Evolutionary conservation across 176 grass and related monocot genomes (phyloP), one percentile per base, ranked within the genome.

Genomic region (Phragmites australis): DNA sequence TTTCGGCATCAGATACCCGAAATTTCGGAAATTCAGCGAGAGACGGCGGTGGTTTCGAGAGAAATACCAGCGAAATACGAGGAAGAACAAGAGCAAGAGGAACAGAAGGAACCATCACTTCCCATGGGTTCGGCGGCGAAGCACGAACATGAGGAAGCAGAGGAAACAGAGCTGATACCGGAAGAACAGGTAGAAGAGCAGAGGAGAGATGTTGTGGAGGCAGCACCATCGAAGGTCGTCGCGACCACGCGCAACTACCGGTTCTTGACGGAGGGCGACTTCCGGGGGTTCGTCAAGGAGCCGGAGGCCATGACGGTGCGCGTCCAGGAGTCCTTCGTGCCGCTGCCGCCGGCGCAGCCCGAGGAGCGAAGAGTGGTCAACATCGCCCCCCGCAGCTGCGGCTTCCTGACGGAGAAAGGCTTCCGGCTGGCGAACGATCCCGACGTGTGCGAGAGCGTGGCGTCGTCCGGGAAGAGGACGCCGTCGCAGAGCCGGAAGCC

Each of bases 261-360:
- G 40, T 83, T 93, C 83, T 44, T 86, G 32, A 80, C 96, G 17
- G 95, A 89, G 65, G 89, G 87, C 23, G 87, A 94, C 84, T 94
- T 94, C 68, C 85, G 81, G 1, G 90, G 90, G 1, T 94, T 98
- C 76, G 40, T 98, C 46, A 65, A 72, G 83, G 70, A 90, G 62
- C 92, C 90, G 39, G 92, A 89, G 77, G 74, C 77, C 85, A 83
- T 94, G 84, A 94, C 85, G 50, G 84, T 90, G 63, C 75, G 77
- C 87, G 78, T 93, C 17, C 65, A 93, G 44, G 90, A 98, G 55
- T 78, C 90, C 29, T 83, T 80, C 70, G 47, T 69, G 41, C 73
- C 85, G 68, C 49, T 68, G 19, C 64, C 72, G 63, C 7, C 50
- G 17, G 48, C 49, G 83, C 56, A 50, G 68, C 58, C 23, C 3